phyloP scores from a whole-genome alignment of 208 protist genomes.

The Zelonia costaricensis region DNA sequence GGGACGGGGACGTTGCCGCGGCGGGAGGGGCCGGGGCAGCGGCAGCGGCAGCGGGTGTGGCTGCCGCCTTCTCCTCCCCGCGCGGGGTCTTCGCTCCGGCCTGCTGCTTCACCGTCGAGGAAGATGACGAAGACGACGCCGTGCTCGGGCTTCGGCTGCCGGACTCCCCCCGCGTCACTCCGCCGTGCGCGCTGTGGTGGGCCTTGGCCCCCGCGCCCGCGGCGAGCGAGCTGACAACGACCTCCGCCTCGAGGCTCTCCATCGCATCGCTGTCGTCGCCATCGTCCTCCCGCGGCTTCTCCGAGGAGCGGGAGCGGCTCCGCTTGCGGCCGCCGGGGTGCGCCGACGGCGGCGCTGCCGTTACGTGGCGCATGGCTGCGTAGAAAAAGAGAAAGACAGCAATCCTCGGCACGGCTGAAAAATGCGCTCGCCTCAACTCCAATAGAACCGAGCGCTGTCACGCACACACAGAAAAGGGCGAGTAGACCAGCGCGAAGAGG shows the following conservation, averaged over 20 bases:
- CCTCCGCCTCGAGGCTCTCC: not conserved
- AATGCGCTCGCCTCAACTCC: no score
- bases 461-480: no score
- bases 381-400: not conserved
- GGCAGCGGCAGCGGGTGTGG: not conserved
- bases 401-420: no score
- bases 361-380: constrained; percentile 16
- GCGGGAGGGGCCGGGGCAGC: not conserved
- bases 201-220: constrained; percentile 1
- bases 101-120: constrained; percentile 5
- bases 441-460: no score
- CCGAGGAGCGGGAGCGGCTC: constrained; percentile 26
- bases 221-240: not conserved
- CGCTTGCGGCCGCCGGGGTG: constrained; percentile 26
- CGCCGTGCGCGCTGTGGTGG: not conserved
- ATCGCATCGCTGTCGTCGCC: not conserved
- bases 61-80: not conserved
- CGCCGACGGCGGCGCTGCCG: constrained; percentile 1
- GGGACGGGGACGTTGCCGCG: constrained; percentile 3
- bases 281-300: not conserved
- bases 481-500: no score
- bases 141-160: constrained; percentile 7
- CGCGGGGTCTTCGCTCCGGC: not conserved
- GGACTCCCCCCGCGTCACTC: no score
- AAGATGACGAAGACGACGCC: constrained; percentile 3